Base-by-base conservation (phyloP, 495 filamentous ascomycete genomes). In the Penicillium macrosclerotiorum region DNA sequence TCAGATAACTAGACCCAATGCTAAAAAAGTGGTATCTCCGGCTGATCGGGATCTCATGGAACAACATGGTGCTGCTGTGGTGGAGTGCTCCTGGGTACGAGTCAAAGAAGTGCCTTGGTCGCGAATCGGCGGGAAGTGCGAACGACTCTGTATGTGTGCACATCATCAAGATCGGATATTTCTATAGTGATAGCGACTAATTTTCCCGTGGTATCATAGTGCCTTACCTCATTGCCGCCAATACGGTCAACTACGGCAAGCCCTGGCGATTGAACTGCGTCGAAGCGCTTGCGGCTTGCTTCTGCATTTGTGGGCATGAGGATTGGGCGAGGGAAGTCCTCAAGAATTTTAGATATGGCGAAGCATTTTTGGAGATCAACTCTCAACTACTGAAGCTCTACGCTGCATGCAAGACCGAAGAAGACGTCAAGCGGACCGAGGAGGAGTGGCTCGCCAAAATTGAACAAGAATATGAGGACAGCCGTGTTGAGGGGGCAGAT, bases 11-110 rank as follows among this genome's bases (percentile, higher is more conserved):
- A 86, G 83, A 17, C 92, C 93, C 9, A 96, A 96, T 69, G 93
- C 89, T 29, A 96, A 96, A 64, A 77, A 71, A 39, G 74, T 88
- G 31, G 54, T 98, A 27, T 94, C 87, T 2, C 85, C 89, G 1
- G 86, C 88, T 17, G 93, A 98, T 63, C 73, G 68, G 41, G 81
- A 85, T 37, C 63, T 95, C 1, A 76, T 96, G 49, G 89, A 95
- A 58, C 83, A 88, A 70, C 84, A 84, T 63, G 93, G 93, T 41
- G 94, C 90, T 13, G 93, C 94, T 0, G 93, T 98, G 0, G 94
- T 98, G 19, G 93, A 98, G 67, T 95, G 90, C 64, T 95, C 89
- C 26, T 98, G 93, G 93, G 92, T 90, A 2, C 76, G 94, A 51
- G 85, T 93, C 11, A 78, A 84, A 20, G 93, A 98, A 67, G 86